Base-by-base conservation (phyloP, 257 asterid species). In the Buddleja alternifolia region DNA sequence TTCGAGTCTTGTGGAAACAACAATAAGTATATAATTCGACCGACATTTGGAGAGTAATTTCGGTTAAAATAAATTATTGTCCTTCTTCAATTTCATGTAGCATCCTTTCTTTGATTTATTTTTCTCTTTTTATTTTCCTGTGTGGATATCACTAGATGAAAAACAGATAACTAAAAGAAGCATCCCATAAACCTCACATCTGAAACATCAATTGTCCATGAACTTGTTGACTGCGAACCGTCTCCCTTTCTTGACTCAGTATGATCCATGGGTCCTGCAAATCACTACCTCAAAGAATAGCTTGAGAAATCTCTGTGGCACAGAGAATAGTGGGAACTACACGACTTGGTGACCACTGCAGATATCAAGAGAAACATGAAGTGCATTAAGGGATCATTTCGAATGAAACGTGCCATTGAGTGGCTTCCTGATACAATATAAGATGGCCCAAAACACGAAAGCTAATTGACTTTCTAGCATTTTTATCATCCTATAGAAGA, bases 191-290 rank as follows among this genome's bases (percentile, higher is more conserved):
- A 69, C 54, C 85, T 73, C 72, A 80, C 86, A 71, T 82, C 79
- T 61, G 77, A 76, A 64, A 67, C 78, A 37, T 74, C 73, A 41
- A 63, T 78, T 21, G 73, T 42, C 71, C 78, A 61, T 44, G 68
- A 50, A 58, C 54, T 57, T 24, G 60, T 69, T 5, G 40, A 68
- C 62, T 52, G 75, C 40, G 71, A 42, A 32, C 40, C 29, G 47
- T 79, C 78, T 48, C 59, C 84, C 39, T 39, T 39, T 29, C 32
- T 69, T 10, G 60, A 37, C 24, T 69, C 52, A 19, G 76, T 44
- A 8, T 69, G 70, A 17, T 81, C 84, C 81, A 72, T 73, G 10
- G 64, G n/a, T 66, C 70, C 86, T 82, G 80, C 62, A 52, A 17
- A 72, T 69, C 58, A 52, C 19, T 51, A n/a, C 12, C 56, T 58